These are phyloP conservation scores for Dryas octopetala DNA, from an alignment of 306 rosid species.

Conservation along the genomic window DNA sequence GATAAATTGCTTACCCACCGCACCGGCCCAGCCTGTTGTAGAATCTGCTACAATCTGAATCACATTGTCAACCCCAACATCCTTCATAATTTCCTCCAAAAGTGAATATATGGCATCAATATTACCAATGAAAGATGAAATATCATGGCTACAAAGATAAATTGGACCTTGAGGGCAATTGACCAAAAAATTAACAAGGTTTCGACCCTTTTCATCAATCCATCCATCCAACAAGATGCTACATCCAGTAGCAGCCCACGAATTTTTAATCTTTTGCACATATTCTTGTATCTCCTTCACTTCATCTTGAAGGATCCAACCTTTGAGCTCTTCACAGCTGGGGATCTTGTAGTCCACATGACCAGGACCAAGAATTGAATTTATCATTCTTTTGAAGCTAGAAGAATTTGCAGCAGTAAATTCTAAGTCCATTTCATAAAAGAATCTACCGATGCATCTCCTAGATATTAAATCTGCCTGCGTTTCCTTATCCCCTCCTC, in stretches of 20 bases:
- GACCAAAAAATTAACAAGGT: conserved; percentile 27
- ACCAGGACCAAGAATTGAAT: conserved; percentile 7
- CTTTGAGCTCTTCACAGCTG: conserved; percentile 23
- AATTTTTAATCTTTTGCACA: conserved; percentile 13
- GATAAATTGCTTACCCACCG: conserved; percentile 17
- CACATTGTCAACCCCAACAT: conserved; percentile 18
- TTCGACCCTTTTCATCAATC: conserved; percentile 25
- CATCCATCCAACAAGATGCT: conserved; percentile 33
- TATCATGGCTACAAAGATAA: conserved; percentile 22
- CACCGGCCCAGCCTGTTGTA: conserved; percentile 25
- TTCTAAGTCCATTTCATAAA: conserved; percentile 32
- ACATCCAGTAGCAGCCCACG: conserved; percentile 33
- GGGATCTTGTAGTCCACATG: conserved; percentile 18
- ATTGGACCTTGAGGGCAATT: conserved; percentile 29
- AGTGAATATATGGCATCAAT: neutral
- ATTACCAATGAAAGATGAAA: conserved; percentile 12
- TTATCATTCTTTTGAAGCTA: conserved; percentile 24
- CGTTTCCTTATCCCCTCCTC: conserved; percentile 5
- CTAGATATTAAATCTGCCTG: neutral
- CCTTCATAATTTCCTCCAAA: conserved; percentile 22
- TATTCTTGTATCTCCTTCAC: conserved; percentile 28
- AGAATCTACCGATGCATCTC: conserved; percentile 29
- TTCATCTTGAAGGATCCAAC: conserved; percentile 28
- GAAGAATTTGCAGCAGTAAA: conserved; percentile 11
- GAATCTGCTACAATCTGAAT: conserved; percentile 25